Base-by-base conservation (phyloP, 2,329 filamentous ascomycete genomes). In the Aspergillus latus region DNA sequence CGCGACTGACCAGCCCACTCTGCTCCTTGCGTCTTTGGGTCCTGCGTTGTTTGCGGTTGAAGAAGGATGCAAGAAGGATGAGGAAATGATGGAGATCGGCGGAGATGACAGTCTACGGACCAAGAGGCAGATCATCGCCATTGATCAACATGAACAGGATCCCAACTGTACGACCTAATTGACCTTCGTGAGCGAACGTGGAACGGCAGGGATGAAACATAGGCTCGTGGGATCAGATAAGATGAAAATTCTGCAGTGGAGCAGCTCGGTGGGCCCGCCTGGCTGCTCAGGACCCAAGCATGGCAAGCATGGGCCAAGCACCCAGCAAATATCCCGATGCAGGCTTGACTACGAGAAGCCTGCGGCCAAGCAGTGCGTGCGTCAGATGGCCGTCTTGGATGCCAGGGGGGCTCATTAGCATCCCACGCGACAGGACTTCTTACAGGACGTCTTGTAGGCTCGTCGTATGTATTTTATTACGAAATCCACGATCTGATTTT, bases 261-360 rank as follows among this genome's bases (percentile, higher is more conserved):
- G 28, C 10, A 37, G 11, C 5, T 9, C 34, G n/a, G 30, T 34
- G 30, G 30, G 10, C 30, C 30, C 30, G 10, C 34, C 21, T 21
- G 21, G 21, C 21, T 21, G 21, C 21, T 21, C 21, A 21, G 21
- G 21, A 21, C 21, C 21, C 21, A 21, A 21, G 21, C 21, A 21
- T 21, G n/a, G 8, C 32, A 49, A 49, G 46, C 46, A 49, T 49
- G 34, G 46, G 46, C 46, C 46, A 49, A 49, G 46, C 46, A 28
- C 15, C 26, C 21, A 26, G 11, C 26, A 28, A 10, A 16, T 7
- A 37, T n/a, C 46, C 36, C 29, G 32, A 32, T 49, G 16, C 45
- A 49, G 16, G 44, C 44, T 47, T 47, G 30, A 47, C 4, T 3
- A 4, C 13, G 15, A n/a, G 29, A 47, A 47, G 45, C 45, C 45